Evolutionary conservation across 257 asterid species (phyloP), one percentile per base, ranked within the genome.

Genomic region (Salvia miltiorrhiza): DNA sequence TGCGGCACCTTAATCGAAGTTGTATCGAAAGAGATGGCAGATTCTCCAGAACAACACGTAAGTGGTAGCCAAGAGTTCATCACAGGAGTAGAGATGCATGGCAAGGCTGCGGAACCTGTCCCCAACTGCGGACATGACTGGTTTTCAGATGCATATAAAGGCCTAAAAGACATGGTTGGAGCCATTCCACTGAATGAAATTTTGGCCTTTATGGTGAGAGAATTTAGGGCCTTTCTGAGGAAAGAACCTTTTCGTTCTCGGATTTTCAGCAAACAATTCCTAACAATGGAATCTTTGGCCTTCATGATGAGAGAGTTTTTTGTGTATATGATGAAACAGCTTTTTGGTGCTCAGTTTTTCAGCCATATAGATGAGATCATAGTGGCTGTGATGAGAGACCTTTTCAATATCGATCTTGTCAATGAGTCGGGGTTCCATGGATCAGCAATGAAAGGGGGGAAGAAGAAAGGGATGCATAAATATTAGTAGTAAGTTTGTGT

Each of bases 101-200:
- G 67, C 54, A 24, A 69, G 3, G 69, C 24, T 3, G 10, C 2
- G 21, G 28, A 76, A 50, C 4, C 39, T 10, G 68, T 49, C 49
- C 52, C 71, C 33, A 6, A 20, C 0, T 58, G 64, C 4, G 41
- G 43, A 21, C 1, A n/a, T 24, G 40, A 13, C 58, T 59, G 4
- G 13, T 63, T n/a, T 70, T 30, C 65, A 21, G 45, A 43, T 49
- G 58, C 37, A 28, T 33, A 45, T 71, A 66, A 54, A 45, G 59
- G 32, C 20, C 77, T 84, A 37, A 81, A 81, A 79, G 83, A 79
- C 5, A 77, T 74, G 35, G 19, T 80, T 33, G 67, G 83, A 33
- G 21, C 54, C 17, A 74, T 81, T 66, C 76, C 79, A 83, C 57
- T 63, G 86, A 69, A 69, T 30, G 81, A 77, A 4, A 76, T 77